phyloP scores from a whole-genome alignment of 2,329 filamentous ascomycete species.

The Colletotrichum melonis region DNA sequence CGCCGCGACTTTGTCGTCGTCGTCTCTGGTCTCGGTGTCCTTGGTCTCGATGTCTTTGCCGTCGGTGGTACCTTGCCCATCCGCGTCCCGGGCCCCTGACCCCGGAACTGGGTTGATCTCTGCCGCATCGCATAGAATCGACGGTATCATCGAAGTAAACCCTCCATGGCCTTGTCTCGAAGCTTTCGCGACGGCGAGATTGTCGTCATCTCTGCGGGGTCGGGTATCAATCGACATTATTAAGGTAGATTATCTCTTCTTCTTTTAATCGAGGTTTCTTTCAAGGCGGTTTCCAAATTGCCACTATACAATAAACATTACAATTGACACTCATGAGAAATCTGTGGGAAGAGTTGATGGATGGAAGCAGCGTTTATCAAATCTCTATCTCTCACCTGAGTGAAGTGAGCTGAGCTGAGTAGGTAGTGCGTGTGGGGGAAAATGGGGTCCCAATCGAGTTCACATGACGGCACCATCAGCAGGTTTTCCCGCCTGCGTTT shows the following conservation, averaged over 20 bases:
- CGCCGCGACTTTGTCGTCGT: conserved; percentile 6
- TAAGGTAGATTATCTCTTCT: neutral
- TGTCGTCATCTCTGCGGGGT: neutral
- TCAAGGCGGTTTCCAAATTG: neutral
- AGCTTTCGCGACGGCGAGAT: too few relatives aligned
- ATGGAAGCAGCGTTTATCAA: neutral
- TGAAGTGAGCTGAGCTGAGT: neutral
- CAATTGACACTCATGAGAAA: too few relatives aligned
- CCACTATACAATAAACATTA: neutral
- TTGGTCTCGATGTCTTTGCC: neutral
- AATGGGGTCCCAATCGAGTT: neutral
- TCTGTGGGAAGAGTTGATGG: too few relatives aligned
- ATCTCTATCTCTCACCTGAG: neutral
- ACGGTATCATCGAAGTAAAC: too few relatives aligned
- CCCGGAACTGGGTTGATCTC: too few relatives aligned
- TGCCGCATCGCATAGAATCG: too few relatives aligned
- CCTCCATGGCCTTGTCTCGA: too few relatives aligned
- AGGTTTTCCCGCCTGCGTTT: neutral
- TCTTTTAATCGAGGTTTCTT: neutral
- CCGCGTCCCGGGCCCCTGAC: neutral
- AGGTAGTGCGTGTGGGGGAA: neutral
- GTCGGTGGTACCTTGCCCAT: too few relatives aligned
- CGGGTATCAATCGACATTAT: neutral
- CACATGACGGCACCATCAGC: conserved; percentile 19
- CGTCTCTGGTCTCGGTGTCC: neutral